Base-by-base conservation (phyloP, 305 asterid species). In the Striga hermonthica region DNA sequence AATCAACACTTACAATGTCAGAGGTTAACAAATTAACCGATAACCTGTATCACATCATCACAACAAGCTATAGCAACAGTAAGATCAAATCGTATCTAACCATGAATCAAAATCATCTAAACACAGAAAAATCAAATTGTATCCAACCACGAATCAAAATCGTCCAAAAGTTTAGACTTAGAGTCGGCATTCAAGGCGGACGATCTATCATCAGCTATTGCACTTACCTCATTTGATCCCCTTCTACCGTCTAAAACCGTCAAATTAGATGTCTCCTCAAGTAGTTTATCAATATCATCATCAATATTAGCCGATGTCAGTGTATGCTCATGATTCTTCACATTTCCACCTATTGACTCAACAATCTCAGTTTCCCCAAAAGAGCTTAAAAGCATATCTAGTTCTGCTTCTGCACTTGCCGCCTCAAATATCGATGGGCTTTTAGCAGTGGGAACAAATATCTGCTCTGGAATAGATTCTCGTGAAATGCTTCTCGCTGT, bases 111-210 rank as follows among this genome's bases (percentile, higher is more conserved):
- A 89, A 73, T 92, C 96, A 73, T 86, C 89, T 65, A 74, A 13
- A 38, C 1, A 55, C 54, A 36, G 28, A 44, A 44, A 60, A 60
- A 55, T 72, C 68, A 88, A 37, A 83, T 79, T 50, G 95, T 74
- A 80, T 92, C 91, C 64, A 92, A 79, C 98, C 98, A 92, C 38
- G 96, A 89, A 76, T 84, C 96, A 65, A 92, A 89, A 73, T 92
- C 96, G 72, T 86, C 89, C 68, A 74, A 13, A 38, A 83, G 67
- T 62, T 76, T 64, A 48, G 96, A 75, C 68, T 80, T 89, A 11
- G 95, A 75, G 73, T 14, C 58, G 31, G 76, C 70, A 38, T 74
- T 31, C 41, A 72, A 57, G 4, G 60, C 11, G 16, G 87, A 64
- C 13, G 86, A 47, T 54, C 67, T 14, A 69, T 43, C 49, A 31